Base-by-base conservation (phyloP, 352 stramenopile genomes). In the Phytophthora capsici region DNA sequence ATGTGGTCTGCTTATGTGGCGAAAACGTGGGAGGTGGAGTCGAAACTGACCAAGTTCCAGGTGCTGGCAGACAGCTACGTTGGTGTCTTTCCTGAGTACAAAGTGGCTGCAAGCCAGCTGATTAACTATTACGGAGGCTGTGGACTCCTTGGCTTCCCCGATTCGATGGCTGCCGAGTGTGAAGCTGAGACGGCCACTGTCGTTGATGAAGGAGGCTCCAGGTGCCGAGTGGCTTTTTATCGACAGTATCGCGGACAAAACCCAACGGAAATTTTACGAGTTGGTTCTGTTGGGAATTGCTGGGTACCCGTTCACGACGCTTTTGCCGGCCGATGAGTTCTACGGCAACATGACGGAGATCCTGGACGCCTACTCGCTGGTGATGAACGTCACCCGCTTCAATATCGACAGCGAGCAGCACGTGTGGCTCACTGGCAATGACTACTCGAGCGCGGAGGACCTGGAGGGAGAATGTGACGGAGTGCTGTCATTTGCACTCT, bases 61-160 rank as follows among this genome's bases (percentile, higher is more conserved):
- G 60, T 88, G 38, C 32, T 88, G 22, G 72, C 74, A 13, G 77
- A 86, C 63, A 79, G 72, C 66, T 83, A 86, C 51, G 74, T 87
- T 13, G 77, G 73, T 25, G 73, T 87, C 5, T 63, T 87, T 38
- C 73, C 75, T 0, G 63, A 75, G 26, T 63, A 72, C 41, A 69
- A 69, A 22, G 30, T 43, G 2, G 52, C 71, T 22, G 66, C 69
- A 7, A 48, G 50, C 14, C 23, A 75, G 12, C 36, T 85, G 19
- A 71, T 66, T 14, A 66, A 84, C 51, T 84, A 78, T 69, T 85
- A 70, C 53, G 61, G 64, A 28, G 58, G 64, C 0, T 88, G 78
- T 48, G 53, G 56, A 12, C 51, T 79, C 6, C 48, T 77, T 1
- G 50, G 20, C 16, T 66, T 78, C 14, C 59, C 75, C 0, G 22